Percentiles rank a stretch among this genome's conserved stretches.
phyloP scores from a whole-genome alignment of 2,329 filamentous ascomycete genomes.

The Cercospora sp. region DNA sequence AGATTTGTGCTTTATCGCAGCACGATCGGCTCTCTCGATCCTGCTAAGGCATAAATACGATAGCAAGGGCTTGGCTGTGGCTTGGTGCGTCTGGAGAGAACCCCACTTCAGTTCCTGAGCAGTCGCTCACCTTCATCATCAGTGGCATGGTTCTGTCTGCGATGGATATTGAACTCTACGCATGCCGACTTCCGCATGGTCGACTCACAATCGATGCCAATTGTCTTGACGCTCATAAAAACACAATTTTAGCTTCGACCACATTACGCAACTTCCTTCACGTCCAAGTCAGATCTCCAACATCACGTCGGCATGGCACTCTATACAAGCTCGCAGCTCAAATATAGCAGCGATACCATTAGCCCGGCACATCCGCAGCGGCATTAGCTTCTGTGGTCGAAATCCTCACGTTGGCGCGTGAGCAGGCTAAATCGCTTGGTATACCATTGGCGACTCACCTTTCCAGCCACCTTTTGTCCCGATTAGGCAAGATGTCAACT shows the following conservation, averaged over 20 bases:
- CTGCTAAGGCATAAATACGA: neutral
- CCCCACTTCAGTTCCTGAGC: neutral
- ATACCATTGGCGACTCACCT: slow-evolving; percentile 3
- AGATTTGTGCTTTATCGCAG: neutral
- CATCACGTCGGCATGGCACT: slow-evolving; percentile 6
- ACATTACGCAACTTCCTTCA: neutral
- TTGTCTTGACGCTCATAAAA: neutral
- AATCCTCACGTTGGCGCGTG: neutral
- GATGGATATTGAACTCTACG: neutral
- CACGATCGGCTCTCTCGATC: neutral
- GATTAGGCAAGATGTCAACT: slow-evolving; percentile 6
- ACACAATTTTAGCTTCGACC: neutral
- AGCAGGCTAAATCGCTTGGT: slow-evolving; percentile 5
- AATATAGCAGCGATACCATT: neutral
- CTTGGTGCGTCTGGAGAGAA: neutral
- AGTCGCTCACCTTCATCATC: neutral
- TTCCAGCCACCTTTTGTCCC: slow-evolving; percentile 6
- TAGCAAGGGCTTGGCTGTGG: neutral
- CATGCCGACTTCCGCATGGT: neutral
- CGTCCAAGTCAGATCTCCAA: slow-evolving; percentile 8
- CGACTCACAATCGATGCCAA: neutral
- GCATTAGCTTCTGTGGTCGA: neutral
- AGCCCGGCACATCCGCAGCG: neutral
- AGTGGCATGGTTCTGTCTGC: neutral
- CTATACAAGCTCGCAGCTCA: slow-evolving; percentile 9